Conservation (phyloP, 2,329 filamentous ascomycete species). For the Monosporascus sp. region DNA sequence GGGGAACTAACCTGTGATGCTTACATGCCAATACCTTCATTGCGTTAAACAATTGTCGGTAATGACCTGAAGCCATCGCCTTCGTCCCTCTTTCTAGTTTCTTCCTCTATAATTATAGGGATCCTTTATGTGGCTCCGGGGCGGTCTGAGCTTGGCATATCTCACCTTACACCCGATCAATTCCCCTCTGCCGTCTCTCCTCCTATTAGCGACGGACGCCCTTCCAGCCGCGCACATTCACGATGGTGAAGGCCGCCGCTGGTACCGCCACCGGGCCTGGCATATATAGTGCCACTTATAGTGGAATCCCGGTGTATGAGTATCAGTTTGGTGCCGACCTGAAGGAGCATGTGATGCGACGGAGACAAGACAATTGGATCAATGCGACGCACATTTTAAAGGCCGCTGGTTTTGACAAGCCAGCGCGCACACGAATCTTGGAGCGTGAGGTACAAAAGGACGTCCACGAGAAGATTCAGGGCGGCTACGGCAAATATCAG, state of each 20-base stretch:
- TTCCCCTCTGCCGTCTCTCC: too few species aligned
- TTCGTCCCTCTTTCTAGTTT: too few species aligned
- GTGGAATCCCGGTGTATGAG: constrained; percentile 83
- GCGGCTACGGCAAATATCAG: constrained; percentile 98
- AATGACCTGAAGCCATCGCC: too few species aligned
- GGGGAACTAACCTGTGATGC: too few species aligned
- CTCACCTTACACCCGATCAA: too few species aligned
- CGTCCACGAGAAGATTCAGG: constrained; percentile 94
- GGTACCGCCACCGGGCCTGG: neutral
- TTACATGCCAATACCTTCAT: too few species aligned
- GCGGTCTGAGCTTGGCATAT: too few species aligned
- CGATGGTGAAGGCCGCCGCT: constrained; percentile 1
- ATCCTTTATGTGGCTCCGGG: too few species aligned
- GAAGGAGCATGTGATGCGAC: constrained; percentile 90
- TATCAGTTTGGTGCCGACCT: constrained; percentile 76
- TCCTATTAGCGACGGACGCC: too few species aligned
- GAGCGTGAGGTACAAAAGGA: constrained; percentile 97
- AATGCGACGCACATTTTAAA: constrained; percentile 99
- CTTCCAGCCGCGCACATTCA: neutral
- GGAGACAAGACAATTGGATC: constrained; percentile 91
- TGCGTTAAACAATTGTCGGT: too few species aligned
- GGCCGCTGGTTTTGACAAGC: constrained; percentile 95
- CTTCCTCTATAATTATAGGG: too few species aligned
- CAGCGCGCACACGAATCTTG: constrained; percentile 86
- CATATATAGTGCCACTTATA: constrained; percentile 31